Base-by-base conservation (phyloP, 768 basidiomycete species). In the Kondoa malvinella region DNA sequence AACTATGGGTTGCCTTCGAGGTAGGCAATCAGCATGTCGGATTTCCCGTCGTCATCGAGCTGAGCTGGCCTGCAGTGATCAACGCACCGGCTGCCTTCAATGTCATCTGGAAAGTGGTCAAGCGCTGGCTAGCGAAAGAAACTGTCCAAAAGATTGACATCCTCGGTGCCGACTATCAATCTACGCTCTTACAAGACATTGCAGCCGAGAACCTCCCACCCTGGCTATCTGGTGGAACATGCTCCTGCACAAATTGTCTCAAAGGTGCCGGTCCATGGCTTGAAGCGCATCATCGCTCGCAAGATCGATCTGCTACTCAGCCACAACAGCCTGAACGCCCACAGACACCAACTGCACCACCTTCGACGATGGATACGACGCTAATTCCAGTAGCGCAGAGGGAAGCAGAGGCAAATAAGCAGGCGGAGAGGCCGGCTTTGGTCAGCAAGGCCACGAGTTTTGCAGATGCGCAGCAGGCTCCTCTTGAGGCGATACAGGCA, bases 141-240 rank as follows among this genome's bases (percentile, higher is more conserved):
- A 88, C 87, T 0, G 81, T 78, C 1, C 82, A 81, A 34, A 88
- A 88, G 74, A 80, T 88, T 61, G 81, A 83, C 64, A 81, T 88
- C 21, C 76, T 86, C 27, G 86, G 86, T 32, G 76, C 79, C 65
- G 79, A 87, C 74, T 87, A 87, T 75, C 75, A 79, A 69, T 75
- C 80, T 0, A 79, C 79, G 26, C 79, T 88, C 34, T 79, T 86
- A 29, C 80, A 82, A 29, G 75, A 86, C 34, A 77, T 88, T 62
- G 83, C 85, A 71, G 82, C 80, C 2, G 86, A 87, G 66, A 82
- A 82, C 70, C 78, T 88, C 29, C 87, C 87, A 2, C 74, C 74
- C 26, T 74, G 75, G 17, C 78, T 87, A 17, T 50, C 40, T 50
- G 87, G 87, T 17, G 87, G 87, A 25, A 80, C 78, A 15, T 88